Evolutionary conservation across 345 rosid genomes (phyloP), one percentile per base, ranked within the genome.

Genomic region (Euclidium syriacum): DNA sequence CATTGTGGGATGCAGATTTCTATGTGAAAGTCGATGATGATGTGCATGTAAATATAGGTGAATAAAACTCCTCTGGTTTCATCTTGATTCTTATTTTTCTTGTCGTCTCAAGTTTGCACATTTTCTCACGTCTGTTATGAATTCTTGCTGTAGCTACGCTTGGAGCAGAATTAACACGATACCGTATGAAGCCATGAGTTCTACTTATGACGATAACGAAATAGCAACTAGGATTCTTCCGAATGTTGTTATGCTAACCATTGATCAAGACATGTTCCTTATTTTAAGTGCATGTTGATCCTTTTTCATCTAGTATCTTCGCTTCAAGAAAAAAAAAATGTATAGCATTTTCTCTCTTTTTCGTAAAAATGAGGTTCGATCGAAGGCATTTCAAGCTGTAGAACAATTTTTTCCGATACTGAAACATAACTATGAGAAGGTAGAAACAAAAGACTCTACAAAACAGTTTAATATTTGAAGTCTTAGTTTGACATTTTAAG

Each of bases 11-110:
- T 79, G 97, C 99, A 7, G 97, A 94, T 70, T 90, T 94, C 73
- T 94, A 87, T 51, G 95, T 94, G 69, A 94, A 94, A 80, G 97
- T 87, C 25, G 99, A 94, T 63, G 99, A 94, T 68, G 97, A 94
- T 68, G 95, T 94, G 25, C 99, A 94, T 75, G 97, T 94, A 58
- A 94, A 90, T 62, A 87, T 90, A 81, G 99, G 99, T 94, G 75
- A 38, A 41, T 22, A n/a, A n/a, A 29, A 32, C 26, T 51, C 9
- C 22, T 44, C 47, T 52, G 62, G 29, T 54, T 26, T 17, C 4
- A 18, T 47, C 22, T 57, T 3, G 16, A 10, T 22, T 68, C 29
- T n/a, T 25, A 14, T 52, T 48, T 43, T 55, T 52, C 50, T 48
- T 18, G 15, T 33, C 62, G 25, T 74, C 20, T 19, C 24, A 18